phyloP scores from a whole-genome alignment of 441 rosid species.

The Cnidoscolus chayamansa region DNA sequence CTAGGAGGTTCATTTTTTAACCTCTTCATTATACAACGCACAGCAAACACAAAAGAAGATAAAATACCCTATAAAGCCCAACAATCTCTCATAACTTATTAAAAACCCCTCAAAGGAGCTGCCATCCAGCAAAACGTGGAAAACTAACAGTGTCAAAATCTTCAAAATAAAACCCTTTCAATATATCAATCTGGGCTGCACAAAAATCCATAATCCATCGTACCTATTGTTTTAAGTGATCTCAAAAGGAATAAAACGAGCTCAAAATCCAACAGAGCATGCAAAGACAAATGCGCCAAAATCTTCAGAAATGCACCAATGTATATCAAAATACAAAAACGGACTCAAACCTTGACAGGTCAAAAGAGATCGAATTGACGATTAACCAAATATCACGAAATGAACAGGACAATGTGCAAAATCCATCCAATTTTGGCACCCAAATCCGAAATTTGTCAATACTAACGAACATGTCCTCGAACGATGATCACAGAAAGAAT shows the following conservation, averaged over 20 bases:
- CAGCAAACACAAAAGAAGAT: constrained; percentile 15
- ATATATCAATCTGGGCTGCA: neutral
- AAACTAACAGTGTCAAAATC: neutral
- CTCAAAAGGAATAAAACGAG: neutral
- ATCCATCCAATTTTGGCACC: constrained; percentile 16
- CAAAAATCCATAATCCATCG: neutral
- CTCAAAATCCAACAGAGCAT: neutral
- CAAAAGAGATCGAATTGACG: constrained; percentile 16
- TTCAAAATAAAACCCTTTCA: constrained; percentile 8
- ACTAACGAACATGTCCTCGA: constrained; percentile 9
- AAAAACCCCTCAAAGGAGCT: constrained; percentile 9
- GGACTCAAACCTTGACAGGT: constrained; percentile 16
- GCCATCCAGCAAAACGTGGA: neutral
- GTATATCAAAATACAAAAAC: constrained; percentile 18
- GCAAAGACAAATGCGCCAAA: constrained; percentile 14
- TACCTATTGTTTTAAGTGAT: neutral
- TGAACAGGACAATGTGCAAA: neutral
- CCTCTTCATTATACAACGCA: constrained; percentile 57
- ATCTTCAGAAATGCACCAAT: constrained; percentile 7
- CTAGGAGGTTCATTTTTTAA: constrained; percentile 53
- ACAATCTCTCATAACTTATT: constrained; percentile 19
- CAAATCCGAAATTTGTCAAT: constrained; percentile 12
- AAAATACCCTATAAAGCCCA: constrained; percentile 18
- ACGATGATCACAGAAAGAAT: constrained; percentile 6
- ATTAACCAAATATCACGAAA: constrained; percentile 4